Evolutionary conservation across 169 alveolate genomes (phyloP).

Genomic region (Plasmodium relictum): DNA sequence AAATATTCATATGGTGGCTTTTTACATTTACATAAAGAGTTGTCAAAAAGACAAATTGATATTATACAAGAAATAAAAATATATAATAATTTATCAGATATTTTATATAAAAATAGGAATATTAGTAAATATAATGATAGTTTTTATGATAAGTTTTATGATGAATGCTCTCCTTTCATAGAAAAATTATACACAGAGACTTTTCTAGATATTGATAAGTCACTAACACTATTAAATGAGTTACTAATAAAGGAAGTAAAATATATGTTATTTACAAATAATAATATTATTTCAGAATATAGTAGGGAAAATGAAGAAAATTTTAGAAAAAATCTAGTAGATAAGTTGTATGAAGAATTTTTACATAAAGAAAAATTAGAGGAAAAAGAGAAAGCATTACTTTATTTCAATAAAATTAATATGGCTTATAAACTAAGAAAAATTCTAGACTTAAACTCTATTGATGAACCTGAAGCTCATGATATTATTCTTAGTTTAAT

Average conservation of each 20-base stretch:
- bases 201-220: constrained; percentile 33
- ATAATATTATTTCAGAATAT: constrained; percentile 25
- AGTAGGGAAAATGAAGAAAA: constrained; percentile 33
- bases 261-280: constrained; percentile 36
- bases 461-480: constrained; percentile 52
- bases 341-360: constrained; percentile 76
- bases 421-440: constrained; percentile 64
- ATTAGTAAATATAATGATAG: constrained; percentile 32
- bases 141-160: constrained; percentile 20
- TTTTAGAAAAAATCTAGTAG: constrained; percentile 44
- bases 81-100: constrained; percentile 8
- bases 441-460: constrained; percentile 32
- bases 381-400: constrained; percentile 30
- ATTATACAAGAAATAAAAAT: constrained; percentile 46
- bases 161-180: constrained; percentile 31
- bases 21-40: constrained; percentile 32
- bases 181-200: constrained; percentile 64
- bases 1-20: constrained; percentile 66
- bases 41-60: constrained; percentile 20
- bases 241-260: constrained; percentile 71
- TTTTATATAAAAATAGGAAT: constrained; percentile 9
- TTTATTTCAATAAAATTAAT: constrained; percentile 64
- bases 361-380: constrained; percentile 73
- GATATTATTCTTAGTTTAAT: constrained; percentile 70
- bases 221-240: constrained; percentile 44